Evolutionary conservation across 1,284 basidiomycete genomes (phyloP).

Genomic region (Sanghuangporus sanghuang): DNA sequence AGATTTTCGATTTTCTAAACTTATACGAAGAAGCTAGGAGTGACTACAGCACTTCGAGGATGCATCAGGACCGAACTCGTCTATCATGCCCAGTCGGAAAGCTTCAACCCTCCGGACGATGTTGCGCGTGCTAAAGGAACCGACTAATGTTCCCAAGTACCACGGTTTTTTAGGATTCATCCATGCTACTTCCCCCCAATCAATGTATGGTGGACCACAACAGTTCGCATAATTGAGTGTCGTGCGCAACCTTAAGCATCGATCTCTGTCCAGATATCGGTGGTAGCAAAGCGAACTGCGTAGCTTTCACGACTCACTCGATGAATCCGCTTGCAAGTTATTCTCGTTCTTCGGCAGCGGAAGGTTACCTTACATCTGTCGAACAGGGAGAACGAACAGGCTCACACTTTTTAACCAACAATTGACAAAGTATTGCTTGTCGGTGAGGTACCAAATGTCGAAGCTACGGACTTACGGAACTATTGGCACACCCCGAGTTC

Average conservation of each 20-base stretch:
- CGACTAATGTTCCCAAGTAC: slow-evolving; percentile 21
- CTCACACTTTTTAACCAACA: slow-evolving; percentile 32
- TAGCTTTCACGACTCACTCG: slow-evolving; percentile 29
- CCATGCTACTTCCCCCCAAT: slow-evolving; percentile 24
- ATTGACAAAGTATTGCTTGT: too few relatives aligned
- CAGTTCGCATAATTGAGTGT: slow-evolving; percentile 30
- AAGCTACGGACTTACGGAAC: too few relatives aligned
- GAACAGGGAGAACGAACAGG: slow-evolving; percentile 29
- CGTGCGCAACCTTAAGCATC: slow-evolving; percentile 24
- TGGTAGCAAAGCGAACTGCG: slow-evolving; percentile 32
- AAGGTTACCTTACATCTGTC: slow-evolving; percentile 38
- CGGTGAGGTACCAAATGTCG: too few relatives aligned
- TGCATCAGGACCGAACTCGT: not conserved
- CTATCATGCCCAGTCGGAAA: slow-evolving; percentile 25
- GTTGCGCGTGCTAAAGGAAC: slow-evolving; percentile 30
- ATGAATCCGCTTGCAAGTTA: slow-evolving; percentile 30
- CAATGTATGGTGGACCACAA: slow-evolving; percentile 33
- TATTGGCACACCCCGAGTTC: too few relatives aligned
- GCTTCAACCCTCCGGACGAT: slow-evolving; percentile 29
- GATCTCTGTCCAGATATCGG: slow-evolving; percentile 28
- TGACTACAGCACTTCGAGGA: not conserved
- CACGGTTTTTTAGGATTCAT: slow-evolving; percentile 35
- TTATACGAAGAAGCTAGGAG: slow-evolving; percentile 40
- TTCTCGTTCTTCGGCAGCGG: slow-evolving; percentile 35
- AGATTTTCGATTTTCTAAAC: slow-evolving; percentile 52